These are phyloP conservation scores for Macrolepiota albuminosa DNA, from an alignment of 768 basidiomycete genomes.

Conservation along the genomic window DNA sequence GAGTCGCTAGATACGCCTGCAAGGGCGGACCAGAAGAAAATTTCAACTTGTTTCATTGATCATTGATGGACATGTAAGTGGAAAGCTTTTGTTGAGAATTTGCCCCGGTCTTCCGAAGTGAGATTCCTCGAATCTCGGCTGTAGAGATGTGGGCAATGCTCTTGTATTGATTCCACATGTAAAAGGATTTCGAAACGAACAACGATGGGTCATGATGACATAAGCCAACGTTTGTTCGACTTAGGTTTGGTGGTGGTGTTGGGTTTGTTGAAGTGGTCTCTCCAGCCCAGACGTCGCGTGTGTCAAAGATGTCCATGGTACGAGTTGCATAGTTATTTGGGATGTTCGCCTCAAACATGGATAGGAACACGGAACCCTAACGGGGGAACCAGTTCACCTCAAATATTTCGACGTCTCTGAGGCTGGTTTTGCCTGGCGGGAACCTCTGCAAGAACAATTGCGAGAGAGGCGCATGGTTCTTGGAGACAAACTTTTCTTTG, in stretches of 20 bases:
- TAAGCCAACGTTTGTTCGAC: slow-evolving; percentile 10
- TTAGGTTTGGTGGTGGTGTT: not conserved
- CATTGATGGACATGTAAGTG: too few relatives aligned
- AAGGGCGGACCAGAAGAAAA: too few relatives aligned
- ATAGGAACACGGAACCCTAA: slow-evolving; percentile 14
- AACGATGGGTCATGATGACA: slow-evolving; percentile 5
- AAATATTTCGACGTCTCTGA: slow-evolving; percentile 50
- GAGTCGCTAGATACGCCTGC: not conserved
- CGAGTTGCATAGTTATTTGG: not conserved
- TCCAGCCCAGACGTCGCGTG: not conserved
- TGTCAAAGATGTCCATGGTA: slow-evolving; percentile 1
- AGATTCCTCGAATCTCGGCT: not conserved
- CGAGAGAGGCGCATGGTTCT: slow-evolving; percentile 56
- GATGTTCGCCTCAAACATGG: not conserved
- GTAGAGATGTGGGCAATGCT: not conserved
- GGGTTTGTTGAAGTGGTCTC: not conserved
- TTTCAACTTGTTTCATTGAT: not conserved
- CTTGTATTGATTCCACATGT: not conserved
- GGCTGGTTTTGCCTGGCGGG: slow-evolving; percentile 56
- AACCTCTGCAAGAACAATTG: slow-evolving; percentile 50
- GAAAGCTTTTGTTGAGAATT: not conserved
- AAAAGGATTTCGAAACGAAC: not conserved
- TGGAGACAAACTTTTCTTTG: slow-evolving; percentile 65
- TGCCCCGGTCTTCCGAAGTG: not conserved
- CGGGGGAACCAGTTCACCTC: slow-evolving; percentile 16